Base-by-base conservation (phyloP, 345 rosid species). In the Odontarrhena argentea region DNA sequence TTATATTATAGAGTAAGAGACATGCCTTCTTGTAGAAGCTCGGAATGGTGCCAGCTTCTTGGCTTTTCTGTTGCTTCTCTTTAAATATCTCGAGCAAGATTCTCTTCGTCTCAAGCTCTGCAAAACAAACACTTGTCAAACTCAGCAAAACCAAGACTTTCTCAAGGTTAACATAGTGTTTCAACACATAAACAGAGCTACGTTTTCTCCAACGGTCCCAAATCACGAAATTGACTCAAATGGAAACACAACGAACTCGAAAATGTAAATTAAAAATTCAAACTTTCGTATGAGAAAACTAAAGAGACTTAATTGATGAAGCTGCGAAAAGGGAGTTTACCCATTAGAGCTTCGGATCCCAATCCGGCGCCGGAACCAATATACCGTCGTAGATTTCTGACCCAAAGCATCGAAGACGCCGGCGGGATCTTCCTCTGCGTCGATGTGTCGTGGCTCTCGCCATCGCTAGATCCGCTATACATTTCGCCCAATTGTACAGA, bases 311-410 rank as follows among this genome's bases (percentile, higher is more conserved):
- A 72, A 36, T 40, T 37, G 8, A 26, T 11, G 57, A 18, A 18
- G 22, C 22, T 18, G 22, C 4, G 3, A 6, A 24, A 50, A 28
- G 55, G 4, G 46, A 5, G 58, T 85, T 25, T 55, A 94, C 99
- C 99, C 99, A 94, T 91, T 24, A 94, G 77, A 25, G 97, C 97
- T 83, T 94, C 99, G 55, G 99, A 94, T 80, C 99, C 97, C 46
- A 94, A 96, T 3, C 99, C 96, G 12, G 96, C 83, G 11, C 99
- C 97, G 74, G 97, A 88, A 74, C 99, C 97, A 62, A 94, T 89
- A 48, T 71, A 94, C 11, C 96, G 87, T 7, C 96, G 87, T 74
- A 94, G 89, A 64, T 91, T 94, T 12, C 99, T 84, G 37, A 86
- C 99, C 97, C 99, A 94, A 26, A 72, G 86, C 99, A 94, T 94